Conservation (phyloP, 2,329 filamentous ascomycete species). For the Alternaria infectoria region DNA sequence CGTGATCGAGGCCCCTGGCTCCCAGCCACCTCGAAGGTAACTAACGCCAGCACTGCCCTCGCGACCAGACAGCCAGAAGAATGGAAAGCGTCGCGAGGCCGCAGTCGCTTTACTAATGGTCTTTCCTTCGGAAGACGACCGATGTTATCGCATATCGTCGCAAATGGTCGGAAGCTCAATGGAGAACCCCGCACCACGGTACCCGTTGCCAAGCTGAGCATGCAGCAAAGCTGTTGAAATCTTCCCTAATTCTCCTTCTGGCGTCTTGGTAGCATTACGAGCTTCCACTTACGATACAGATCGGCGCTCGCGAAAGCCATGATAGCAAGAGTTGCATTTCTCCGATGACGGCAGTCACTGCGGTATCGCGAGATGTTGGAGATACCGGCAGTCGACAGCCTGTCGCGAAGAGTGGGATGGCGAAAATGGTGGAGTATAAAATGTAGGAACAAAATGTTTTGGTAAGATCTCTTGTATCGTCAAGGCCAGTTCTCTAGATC, state of each 20-base stretch:
- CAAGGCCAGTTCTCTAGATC: neutral
- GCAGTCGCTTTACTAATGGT: neutral
- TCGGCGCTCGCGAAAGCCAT: slow-evolving; percentile 11
- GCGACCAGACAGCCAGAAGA: neutral
- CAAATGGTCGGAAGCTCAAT: neutral
- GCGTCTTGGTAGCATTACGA: slow-evolving; percentile 23
- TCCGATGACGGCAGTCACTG: slow-evolving; percentile 15
- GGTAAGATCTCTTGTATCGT: neutral
- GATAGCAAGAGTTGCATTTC: neutral
- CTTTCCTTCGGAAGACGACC: neutral
- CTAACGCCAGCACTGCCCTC: neutral
- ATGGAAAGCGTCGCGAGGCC: neutral
- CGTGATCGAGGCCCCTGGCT: neutral
- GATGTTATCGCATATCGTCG: neutral
- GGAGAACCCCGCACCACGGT: slow-evolving; percentile 8
- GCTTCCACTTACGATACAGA: slow-evolving; percentile 25
- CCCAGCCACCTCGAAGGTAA: neutral
- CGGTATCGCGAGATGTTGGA: slow-evolving; percentile 1
- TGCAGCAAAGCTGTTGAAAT: slow-evolving; percentile 2
- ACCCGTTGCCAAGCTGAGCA: slow-evolving; percentile 17
- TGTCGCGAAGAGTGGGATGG: slow-evolving; percentile 11
- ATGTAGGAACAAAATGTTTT: neutral
- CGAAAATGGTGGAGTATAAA: slow-evolving; percentile 3
- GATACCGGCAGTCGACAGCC: slow-evolving; percentile 16
- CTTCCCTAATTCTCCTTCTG: slow-evolving; percentile 6